These are phyloP conservation scores for Fusarium paranaense DNA, from an alignment of 2,329 filamentous ascomycete genomes.

Conservation along the genomic window DNA sequence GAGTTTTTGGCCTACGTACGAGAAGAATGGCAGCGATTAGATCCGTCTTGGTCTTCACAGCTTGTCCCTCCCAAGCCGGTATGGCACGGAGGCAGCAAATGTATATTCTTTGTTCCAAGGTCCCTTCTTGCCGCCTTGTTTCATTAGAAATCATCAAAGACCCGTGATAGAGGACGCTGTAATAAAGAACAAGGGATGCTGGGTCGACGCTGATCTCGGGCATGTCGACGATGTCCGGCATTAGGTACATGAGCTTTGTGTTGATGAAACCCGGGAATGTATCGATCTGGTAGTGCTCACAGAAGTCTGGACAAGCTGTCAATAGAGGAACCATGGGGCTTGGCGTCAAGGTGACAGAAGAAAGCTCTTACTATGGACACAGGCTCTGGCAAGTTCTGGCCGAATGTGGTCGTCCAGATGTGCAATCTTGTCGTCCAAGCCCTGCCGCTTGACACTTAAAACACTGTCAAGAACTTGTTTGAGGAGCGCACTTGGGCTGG, in stretches of 20 bases:
- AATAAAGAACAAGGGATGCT: constrained; percentile 4
- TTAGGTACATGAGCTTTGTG: constrained; percentile 6
- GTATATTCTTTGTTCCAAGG: not conserved
- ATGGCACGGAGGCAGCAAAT: not conserved
- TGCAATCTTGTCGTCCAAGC: not conserved
- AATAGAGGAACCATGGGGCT: not conserved
- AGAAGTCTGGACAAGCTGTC: not conserved
- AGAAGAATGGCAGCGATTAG: constrained; percentile 2
- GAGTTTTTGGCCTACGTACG: not conserved
- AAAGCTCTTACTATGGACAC: not conserved
- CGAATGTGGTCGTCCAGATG: not conserved
- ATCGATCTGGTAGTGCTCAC: constrained; percentile 5
- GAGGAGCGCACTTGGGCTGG: not conserved
- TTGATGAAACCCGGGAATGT: constrained; percentile 8
- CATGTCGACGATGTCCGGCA: constrained; percentile 2
- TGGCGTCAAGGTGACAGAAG: not conserved
- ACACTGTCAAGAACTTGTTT: not conserved
- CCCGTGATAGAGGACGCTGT: constrained; percentile 6
- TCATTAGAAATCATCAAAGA: not conserved
- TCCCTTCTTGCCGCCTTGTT: not conserved
- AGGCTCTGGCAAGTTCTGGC: not conserved
- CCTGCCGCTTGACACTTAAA: not conserved
- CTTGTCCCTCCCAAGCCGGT: not conserved
- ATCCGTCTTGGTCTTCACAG: not conserved
- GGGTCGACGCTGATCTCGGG: constrained; percentile 2